Base-by-base conservation (phyloP, 1,284 basidiomycete species). In the Ceratobasidium sp. region DNA sequence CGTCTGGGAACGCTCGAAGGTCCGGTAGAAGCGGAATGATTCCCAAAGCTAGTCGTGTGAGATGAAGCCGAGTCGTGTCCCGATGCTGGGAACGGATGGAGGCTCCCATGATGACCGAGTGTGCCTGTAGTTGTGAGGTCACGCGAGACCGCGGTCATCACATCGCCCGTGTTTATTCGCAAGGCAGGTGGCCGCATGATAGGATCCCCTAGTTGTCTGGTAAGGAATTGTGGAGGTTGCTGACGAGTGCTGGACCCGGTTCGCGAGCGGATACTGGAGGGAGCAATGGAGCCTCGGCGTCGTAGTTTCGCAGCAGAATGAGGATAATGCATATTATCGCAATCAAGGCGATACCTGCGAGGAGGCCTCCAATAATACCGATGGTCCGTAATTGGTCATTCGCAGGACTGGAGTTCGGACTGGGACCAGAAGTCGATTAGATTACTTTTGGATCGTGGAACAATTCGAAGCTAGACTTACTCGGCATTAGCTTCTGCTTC, bases 331-430 rank as follows among this genome's bases (percentile, higher is more conserved):
- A 25, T 13, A 55, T 47, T 43, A 68, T 47, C 17, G 64, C 52
- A 20, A 68, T 7, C 20, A 68, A 22, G 1, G 64, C 52, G 35
- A 56, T 56, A 8, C 64, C 64, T 25, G 64, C 64, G 27, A 68
- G 64, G 42, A 68, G 47, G 38, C 64, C 64, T 38, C 64, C 64
- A n/a, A 68, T 43, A 43, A 68, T 56, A 40, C 64, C 64, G 15
- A 68, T 56, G 15, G 43, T 68, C 29, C 64, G 64, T 32, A 68
- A 49, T 22, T 65, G 64, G 15, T 68, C 43, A 29, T 40, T 45
- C 31, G 42, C 7, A n/a, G n/a, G 52, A 45, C 49, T 15, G 53
- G 35, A 55, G 31, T 56, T 34, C 25, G 42, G 29, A 27, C 13
- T 10, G 29, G 47, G 13, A 34, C 29, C 38, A 50, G 57, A 62